Percentiles rank a stretch among this genome's conserved stretches.
Evolutionary conservation across 176 grass and related monocot genomes (phyloP).

Genomic region (Eragrostis curvula): DNA sequence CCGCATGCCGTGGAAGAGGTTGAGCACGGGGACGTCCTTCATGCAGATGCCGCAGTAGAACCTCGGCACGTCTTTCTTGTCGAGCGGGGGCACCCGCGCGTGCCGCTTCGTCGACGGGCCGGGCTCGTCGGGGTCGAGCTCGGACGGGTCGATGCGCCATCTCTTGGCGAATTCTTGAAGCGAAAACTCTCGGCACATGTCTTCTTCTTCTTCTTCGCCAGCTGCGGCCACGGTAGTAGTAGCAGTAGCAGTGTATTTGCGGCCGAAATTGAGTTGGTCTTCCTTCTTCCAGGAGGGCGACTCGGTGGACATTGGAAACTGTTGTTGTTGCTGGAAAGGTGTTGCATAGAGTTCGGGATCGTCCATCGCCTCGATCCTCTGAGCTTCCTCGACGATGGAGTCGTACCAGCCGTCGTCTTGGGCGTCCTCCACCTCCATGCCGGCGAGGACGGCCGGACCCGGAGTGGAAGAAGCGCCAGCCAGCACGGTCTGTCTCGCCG

Average conservation of each 20-base stretch:
- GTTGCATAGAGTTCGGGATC: not conserved
- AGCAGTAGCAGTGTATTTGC: no score
- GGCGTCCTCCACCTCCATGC: not conserved
- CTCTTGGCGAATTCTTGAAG: no score
- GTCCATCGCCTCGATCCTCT: not conserved
- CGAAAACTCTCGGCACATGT: no score
- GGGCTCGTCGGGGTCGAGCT: conserved; percentile 8
- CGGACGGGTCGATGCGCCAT: not conserved
- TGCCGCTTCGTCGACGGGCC: conserved; percentile 17
- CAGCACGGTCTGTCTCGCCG: not conserved
- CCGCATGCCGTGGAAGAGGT: conserved; percentile 36
- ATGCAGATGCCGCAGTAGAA: conserved; percentile 62
- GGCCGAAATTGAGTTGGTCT: not conserved
- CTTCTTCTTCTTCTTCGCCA: not conserved
- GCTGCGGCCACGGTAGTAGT: not conserved
- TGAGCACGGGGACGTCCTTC: conserved; percentile 19
- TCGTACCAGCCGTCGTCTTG: conserved; percentile 11
- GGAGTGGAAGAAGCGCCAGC: not conserved
- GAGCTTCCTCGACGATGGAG: not conserved
- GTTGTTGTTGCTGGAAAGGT: not conserved
- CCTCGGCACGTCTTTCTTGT: conserved; percentile 12
- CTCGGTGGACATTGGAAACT: not conserved
- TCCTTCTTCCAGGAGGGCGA: not conserved
- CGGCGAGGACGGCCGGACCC: not conserved
- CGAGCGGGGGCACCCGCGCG: conserved; percentile 9